These are phyloP conservation scores for Cryptococcus wingfieldii DNA, from an alignment of 1,284 basidiomycete species.

Conservation along the genomic window DNA sequence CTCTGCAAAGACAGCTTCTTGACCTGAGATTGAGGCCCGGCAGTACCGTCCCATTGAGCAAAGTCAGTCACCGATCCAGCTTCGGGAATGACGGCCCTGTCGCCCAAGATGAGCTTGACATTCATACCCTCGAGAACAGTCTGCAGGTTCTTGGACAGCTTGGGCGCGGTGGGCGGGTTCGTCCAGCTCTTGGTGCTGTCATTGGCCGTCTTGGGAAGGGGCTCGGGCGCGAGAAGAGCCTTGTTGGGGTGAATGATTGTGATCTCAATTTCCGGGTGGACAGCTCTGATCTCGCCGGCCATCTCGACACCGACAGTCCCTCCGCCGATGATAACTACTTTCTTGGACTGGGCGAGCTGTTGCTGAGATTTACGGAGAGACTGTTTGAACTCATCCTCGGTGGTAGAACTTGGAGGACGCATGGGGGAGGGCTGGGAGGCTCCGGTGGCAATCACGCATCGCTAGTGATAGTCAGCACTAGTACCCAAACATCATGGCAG, in stretches of 20 bases:
- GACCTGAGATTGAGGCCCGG: constrained; percentile 27
- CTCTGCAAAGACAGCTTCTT: constrained; percentile 31
- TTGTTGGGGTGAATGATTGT: constrained; percentile 23
- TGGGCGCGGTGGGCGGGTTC: constrained; percentile 24
- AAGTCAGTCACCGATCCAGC: background rate
- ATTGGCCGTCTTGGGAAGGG: constrained; percentile 12
- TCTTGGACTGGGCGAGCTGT: constrained; percentile 32
- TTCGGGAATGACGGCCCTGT: constrained; percentile 37
- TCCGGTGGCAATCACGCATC: constrained; percentile 43
- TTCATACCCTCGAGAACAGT: constrained; percentile 34
- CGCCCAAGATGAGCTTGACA: constrained; percentile 41
- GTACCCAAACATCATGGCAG: too few species aligned
- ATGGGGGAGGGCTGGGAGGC: constrained; percentile 42
- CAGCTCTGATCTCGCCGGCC: constrained; percentile 44
- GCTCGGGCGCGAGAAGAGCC: constrained; percentile 13
- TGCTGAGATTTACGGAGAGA: constrained; percentile 30
- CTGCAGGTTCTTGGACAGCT: constrained; percentile 32
- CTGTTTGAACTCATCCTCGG: constrained; percentile 19
- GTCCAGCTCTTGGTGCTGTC: constrained; percentile 14
- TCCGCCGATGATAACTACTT: constrained; percentile 47
- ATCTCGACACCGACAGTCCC: constrained; percentile 53
- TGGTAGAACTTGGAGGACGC: constrained; percentile 29
- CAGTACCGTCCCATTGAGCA: constrained; percentile 28
- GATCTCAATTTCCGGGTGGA: constrained; percentile 26
- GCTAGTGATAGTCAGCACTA: constrained; percentile 10